phyloP scores from a whole-genome alignment of 495 filamentous ascomycete genomes.

The Talaromyces thailandensis region DNA sequence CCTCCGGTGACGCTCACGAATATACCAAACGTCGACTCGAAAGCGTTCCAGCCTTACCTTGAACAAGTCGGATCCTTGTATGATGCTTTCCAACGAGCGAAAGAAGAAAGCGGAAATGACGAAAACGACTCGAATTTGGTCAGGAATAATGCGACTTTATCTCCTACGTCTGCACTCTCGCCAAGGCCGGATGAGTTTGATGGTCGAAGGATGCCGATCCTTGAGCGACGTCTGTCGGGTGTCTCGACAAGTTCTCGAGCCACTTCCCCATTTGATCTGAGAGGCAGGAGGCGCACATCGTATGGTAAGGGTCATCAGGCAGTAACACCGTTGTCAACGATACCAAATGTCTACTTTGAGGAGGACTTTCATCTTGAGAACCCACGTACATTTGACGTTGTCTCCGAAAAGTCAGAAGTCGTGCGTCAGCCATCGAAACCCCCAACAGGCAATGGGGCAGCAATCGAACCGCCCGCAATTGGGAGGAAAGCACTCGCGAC shows the following conservation, averaged over 20 bases:
- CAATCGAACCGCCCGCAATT: conserved; percentile 39
- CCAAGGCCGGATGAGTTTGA: conserved; percentile 27
- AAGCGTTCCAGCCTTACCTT: conserved; percentile 76
- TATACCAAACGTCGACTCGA: conserved; percentile 70
- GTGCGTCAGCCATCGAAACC: conserved; percentile 56
- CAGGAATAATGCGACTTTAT: conserved; percentile 16
- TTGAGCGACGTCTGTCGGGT: conserved; percentile 28
- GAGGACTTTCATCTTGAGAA: conserved; percentile 95
- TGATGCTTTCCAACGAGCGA: conserved; percentile 71
- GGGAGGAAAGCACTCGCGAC: conserved; percentile 82
- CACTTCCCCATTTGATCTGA: conserved; percentile 29
- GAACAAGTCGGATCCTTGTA: conserved; percentile 72
- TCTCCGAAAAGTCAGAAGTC: conserved; percentile 92
- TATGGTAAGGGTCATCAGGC: conserved; percentile 42
- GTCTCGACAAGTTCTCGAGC: conserved; percentile 30
- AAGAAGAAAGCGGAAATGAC: conserved; percentile 39
- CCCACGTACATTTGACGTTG: conserved; percentile 90
- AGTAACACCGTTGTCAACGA: conserved; percentile 80
- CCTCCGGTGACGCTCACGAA: conserved; percentile 90
- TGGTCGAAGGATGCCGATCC: conserved; percentile 13
- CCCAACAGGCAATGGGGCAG: conserved; percentile 52
- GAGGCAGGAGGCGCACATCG: conserved; percentile 25
- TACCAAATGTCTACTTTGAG: conserved; percentile 90
- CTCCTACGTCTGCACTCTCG: conserved; percentile 8
- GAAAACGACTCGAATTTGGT: conserved; percentile 39